phyloP scores from a whole-genome alignment of 108 stramenopile genomes.

The Schizochytrium sp. region DNA sequence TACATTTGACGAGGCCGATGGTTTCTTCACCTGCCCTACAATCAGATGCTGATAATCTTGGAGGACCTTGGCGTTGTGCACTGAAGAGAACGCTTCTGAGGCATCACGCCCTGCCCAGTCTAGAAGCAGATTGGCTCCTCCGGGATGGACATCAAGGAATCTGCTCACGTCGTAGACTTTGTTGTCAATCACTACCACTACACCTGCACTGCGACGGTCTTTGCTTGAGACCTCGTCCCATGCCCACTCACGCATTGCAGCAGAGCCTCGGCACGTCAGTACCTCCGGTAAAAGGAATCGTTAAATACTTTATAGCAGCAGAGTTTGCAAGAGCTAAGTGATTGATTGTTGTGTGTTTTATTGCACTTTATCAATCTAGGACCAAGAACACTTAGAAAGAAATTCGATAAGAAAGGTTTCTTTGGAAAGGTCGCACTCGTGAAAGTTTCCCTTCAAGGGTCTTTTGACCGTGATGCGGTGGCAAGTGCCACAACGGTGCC shows the following conservation, averaged over 20 bases:
- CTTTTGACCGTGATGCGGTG: too few relatives aligned
- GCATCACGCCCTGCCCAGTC: background rate
- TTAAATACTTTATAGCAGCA: too few relatives aligned
- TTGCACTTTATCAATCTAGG: too few relatives aligned
- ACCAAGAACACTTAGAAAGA: too few relatives aligned
- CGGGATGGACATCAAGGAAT: constrained; percentile 16
- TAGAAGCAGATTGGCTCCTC: background rate
- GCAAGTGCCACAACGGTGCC: too few relatives aligned
- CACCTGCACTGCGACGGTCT: constrained; percentile 87
- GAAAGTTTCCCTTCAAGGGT: too few relatives aligned
- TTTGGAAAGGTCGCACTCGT: too few relatives aligned
- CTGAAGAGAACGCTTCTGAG: background rate
- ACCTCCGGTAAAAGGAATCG: too few relatives aligned
- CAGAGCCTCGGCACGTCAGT: too few relatives aligned
- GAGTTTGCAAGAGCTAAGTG: too few relatives aligned
- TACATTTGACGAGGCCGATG: background rate
- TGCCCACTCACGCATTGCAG: background rate
- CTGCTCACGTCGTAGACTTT: constrained; percentile 91
- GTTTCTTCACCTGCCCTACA: background rate
- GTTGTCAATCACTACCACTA: constrained; percentile 91
- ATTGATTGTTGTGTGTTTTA: too few relatives aligned
- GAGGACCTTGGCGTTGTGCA: background rate
- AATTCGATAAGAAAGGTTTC: too few relatives aligned
- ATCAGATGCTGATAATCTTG: background rate
- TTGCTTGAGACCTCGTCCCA: constrained; percentile 73